Evolutionary conservation across 2,329 filamentous ascomycete species (phyloP), one percentile per base, ranked within the genome.

Genomic region (Pyricularia sp.): DNA sequence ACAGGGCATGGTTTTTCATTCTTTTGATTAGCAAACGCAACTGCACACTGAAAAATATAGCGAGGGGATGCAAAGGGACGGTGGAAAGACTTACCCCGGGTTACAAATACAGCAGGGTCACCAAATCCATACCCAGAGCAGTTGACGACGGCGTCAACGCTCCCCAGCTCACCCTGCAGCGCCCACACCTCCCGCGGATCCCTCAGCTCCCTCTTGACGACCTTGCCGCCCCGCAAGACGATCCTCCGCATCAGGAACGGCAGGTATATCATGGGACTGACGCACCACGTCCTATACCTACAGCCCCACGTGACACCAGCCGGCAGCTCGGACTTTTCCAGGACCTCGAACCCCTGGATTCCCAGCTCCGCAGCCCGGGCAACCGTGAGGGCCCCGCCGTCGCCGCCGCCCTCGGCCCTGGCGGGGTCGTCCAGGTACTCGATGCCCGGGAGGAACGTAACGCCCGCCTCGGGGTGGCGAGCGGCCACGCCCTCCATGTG

Each of bases 251-350:
- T 73, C 64, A 84, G 72, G 69, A 81, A 84, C 3, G 78, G 76
- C 73, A 83, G 84, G 73, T 87, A 87, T 5, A 86, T 74, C 72
- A 85, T 85, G 0, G 84, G 79, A 68, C 86, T 85, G 7, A 86
- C 77, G 71, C 84, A 86, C 77, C 83, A 87, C 0, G 84, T 85
- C 42, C 82, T 77, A 71, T 86, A 87, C 73, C 83, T 79, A 65
- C 79, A 84, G 0, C 82, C 85, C 71, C 83, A 77, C n/a, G 69
- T 71, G 0, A 84, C 80, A 28, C 75, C 75, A 0, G 77, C 72
- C 0, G 83, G 84, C 2, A 83, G 74, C 69, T 84, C 80, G 1
- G 74, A 69, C 0, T 67, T 17, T 0, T 71, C 61, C 26, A 83
- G 75, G 17, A 81, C 67, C 30, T 79, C 74, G 70, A 83, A 84